A percentile compares a stretch with the other conserved stretches of the same genome.
phyloP scores from a whole-genome alignment of 345 rosid species.

The Melaleuca quinquenervia region DNA sequence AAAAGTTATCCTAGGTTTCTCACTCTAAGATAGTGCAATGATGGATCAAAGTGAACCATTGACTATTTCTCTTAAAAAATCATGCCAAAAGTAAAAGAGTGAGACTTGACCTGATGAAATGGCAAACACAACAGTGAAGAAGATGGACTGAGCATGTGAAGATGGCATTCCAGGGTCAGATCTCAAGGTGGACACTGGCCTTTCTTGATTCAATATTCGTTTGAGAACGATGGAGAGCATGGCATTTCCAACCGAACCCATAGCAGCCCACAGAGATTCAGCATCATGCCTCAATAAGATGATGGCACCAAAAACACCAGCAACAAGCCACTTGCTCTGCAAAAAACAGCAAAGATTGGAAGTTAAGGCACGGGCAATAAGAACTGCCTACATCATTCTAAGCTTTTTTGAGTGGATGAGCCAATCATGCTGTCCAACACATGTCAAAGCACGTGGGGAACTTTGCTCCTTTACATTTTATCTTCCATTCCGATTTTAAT shows the following conservation, averaged over 20 bases:
- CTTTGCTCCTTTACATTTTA: neutral
- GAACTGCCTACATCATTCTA: neutral
- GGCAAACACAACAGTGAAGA: constrained; percentile 37
- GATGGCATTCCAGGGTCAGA: constrained; percentile 99
- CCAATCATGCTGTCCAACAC: neutral
- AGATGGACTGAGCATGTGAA: constrained; percentile 79
- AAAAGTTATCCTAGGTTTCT: neutral
- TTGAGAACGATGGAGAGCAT: constrained; percentile 41
- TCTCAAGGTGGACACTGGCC: constrained; percentile 47
- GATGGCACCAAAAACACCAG: constrained; percentile 34
- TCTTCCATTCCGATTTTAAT: neutral
- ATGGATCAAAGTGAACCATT: neutral
- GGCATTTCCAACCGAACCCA: constrained; percentile 49
- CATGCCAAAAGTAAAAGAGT: neutral
- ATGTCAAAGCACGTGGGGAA: neutral
- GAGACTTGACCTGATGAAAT: constrained; percentile 38
- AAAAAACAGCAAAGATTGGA: constrained; percentile 1
- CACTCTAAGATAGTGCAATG: neutral
- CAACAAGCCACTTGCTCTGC: constrained; percentile 80
- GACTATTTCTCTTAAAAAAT: neutral
- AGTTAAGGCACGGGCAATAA: neutral
- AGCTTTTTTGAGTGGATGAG: neutral
- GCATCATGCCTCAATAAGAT: constrained; percentile 60
- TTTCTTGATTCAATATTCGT: constrained; percentile 59
- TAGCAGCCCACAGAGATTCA: constrained; percentile 55